Conservation (phyloP, 2,329 filamentous ascomycete species). For the Scedosporium apiospermum region DNA sequence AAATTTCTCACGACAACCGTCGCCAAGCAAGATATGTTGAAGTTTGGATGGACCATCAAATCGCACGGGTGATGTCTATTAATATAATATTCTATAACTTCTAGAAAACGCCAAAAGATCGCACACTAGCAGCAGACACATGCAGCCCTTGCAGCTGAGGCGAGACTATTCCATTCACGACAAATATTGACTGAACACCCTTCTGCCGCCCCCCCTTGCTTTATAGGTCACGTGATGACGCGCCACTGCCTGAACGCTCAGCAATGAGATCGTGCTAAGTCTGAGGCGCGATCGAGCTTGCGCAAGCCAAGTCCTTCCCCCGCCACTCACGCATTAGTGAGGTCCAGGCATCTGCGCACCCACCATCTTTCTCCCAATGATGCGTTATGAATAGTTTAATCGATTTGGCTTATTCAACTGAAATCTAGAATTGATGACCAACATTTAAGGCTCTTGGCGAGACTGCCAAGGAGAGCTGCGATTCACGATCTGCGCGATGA, state of each 20-base stretch:
- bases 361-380: neutral
- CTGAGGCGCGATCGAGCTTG: neutral
- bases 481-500: neutral
- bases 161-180: neutral
- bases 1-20: neutral
- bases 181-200: neutral
- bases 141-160: slow-evolving; percentile 1
- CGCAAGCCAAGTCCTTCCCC: too few relatives aligned
- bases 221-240: neutral
- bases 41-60: neutral
- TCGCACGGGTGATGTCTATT: neutral
- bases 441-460: neutral
- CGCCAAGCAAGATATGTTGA: neutral
- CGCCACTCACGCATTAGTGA: neutral
- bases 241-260: neutral
- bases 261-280: neutral
- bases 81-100: neutral
- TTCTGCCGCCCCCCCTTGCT: neutral
- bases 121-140: neutral
- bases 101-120: neutral
- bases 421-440: neutral
- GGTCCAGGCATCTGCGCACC: neutral
- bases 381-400: neutral
- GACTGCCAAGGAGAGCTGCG: neutral
- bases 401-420: neutral